Evolutionary conservation across 495 filamentous ascomycete genomes (phyloP).

Genomic region (Tuber melanosporum): DNA sequence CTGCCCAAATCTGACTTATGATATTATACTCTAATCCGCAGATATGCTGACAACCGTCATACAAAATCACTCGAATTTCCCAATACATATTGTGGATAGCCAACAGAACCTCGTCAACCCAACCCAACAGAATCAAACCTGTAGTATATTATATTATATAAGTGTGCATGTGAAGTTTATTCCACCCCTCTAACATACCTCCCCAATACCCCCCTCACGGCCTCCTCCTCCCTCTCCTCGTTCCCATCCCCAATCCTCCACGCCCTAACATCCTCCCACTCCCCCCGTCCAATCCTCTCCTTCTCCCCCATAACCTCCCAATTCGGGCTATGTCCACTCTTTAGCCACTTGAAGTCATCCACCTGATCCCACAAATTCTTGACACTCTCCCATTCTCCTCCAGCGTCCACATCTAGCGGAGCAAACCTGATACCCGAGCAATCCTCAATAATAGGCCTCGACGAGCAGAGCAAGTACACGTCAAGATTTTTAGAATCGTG

Average conservation of each 20-base stretch:
- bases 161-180: background rate
- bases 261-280: conserved; percentile 57
- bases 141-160: background rate
- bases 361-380: conserved; percentile 77
- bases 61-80: background rate
- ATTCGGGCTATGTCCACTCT: conserved; percentile 75
- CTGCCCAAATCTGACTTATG: background rate
- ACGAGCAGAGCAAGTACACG: conserved; percentile 73
- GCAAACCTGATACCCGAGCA: conserved; percentile 74
- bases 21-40: background rate
- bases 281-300: conserved; percentile 55
- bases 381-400: conserved; percentile 39
- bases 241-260: conserved; percentile 2
- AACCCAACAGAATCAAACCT: background rate
- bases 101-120: background rate
- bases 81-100: background rate
- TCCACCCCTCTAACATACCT: background rate
- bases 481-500: conserved; percentile 74
- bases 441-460: conserved; percentile 89
- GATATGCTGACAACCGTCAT: background rate
- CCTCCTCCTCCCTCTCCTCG: background rate
- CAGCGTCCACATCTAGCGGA: conserved; percentile 49
- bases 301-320: conserved; percentile 64
- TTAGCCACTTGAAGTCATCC: conserved; percentile 97
- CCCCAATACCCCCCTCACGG: background rate